phyloP scores from a whole-genome alignment of 2,329 filamentous ascomycete genomes.

The Chrysoporthe deuterocubensis region DNA sequence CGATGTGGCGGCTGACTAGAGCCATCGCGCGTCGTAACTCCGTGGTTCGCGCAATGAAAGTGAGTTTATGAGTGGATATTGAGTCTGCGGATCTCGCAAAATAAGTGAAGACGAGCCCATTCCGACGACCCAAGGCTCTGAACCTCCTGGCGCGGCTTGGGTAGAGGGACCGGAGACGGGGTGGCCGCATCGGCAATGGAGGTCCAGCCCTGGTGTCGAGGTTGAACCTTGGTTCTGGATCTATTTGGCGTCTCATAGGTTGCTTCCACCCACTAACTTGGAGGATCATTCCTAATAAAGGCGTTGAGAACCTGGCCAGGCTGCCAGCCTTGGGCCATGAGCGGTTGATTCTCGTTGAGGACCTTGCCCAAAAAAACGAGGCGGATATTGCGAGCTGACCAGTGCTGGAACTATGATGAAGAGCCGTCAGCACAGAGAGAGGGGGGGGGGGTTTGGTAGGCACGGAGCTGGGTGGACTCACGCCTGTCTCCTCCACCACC shows the following conservation, averaged over 20 bases:
- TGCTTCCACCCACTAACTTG: conserved; percentile 14
- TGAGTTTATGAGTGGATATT: too few relatives aligned
- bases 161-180: too few relatives aligned
- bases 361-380: conserved; percentile 83
- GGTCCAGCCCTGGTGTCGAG: background rate
- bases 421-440: conserved; percentile 3
- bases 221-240: too few relatives aligned
- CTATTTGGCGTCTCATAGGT: background rate
- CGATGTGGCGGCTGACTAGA: too few relatives aligned
- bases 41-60: too few relatives aligned
- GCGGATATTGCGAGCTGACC: conserved; percentile 49
- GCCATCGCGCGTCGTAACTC: too few relatives aligned
- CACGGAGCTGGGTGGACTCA: conserved; percentile 45
- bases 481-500: conserved; percentile 66
- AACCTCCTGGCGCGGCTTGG: too few relatives aligned
- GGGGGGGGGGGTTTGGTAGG: background rate
- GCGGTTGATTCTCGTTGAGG: conserved; percentile 68
- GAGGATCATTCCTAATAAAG: conserved; percentile 59
- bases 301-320: conserved; percentile 77
- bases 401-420: conserved; percentile 1
- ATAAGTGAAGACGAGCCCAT: too few relatives aligned
- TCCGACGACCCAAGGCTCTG: too few relatives aligned
- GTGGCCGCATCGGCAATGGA: too few relatives aligned
- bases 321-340: conserved; percentile 76
- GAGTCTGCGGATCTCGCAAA: too few relatives aligned